Evolutionary conservation across 345 rosid genomes (phyloP), one percentile per base, ranked within the genome.

Genomic region (Acer yangbiense): DNA sequence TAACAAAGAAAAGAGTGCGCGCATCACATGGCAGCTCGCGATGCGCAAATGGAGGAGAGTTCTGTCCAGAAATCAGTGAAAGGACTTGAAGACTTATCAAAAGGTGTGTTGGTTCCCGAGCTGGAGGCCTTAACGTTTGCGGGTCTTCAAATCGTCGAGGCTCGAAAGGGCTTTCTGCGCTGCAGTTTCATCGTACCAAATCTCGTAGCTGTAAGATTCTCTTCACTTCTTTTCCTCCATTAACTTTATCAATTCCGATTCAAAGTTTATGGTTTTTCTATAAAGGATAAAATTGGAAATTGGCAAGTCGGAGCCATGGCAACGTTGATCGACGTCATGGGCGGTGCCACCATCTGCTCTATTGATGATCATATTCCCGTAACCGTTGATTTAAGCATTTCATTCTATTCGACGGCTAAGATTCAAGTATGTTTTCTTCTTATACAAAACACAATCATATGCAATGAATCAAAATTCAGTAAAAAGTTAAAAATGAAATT

Each of bases 241-340:
- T 6, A 32, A 1, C 6, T 23, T 57, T 27, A 17, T 1, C 61
- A 35, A 35, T 35, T 35, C 4, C 1, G 39, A 39, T 41, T 39
- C 62, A 6, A 57, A 57, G 21, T 20, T 14, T 27, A 64, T 25
- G 67, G n/a, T 16, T 67, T 18, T 50, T 43, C 12, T 9, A 44
- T 46, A 2, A 9, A 46, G 50, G 50, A 46, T 46, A 46, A 46
- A 21, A 71, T 79, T 69, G 87, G 87, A 55, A 85, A 79, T 65
- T 93, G 93, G 90, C 79, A 84, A 0, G 79, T 66, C 23, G 95
- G 95, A 79, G 93, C 89, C 0, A 85, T 90, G 60, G 79, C 89
- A 16, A 78, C 89, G 7, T 60, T 83, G 76, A 79, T 92, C 18
- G 93, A 90, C 52, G 72, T 74, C 27, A 79, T 91, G 9, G 95